Conservation (phyloP, 2,329 filamentous ascomycete species). For the Colletotrichum lindemuthianum region DNA sequence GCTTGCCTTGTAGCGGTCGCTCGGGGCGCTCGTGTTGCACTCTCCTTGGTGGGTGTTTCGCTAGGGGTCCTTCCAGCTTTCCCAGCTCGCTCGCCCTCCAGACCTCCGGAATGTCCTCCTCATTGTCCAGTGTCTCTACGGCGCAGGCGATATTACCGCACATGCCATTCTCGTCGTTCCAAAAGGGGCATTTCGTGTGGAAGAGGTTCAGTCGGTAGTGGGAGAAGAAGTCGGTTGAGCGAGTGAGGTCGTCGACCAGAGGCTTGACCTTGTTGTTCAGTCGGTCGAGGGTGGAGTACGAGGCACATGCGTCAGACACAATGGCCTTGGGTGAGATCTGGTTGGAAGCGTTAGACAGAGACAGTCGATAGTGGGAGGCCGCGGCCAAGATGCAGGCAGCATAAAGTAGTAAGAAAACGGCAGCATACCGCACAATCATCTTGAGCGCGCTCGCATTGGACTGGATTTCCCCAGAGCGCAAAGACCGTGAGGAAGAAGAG, state of each 20-base stretch:
- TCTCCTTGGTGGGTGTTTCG: slow-evolving; percentile 84
- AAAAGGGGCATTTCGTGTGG: slow-evolving; percentile 95
- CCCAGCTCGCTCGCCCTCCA: slow-evolving; percentile 94
- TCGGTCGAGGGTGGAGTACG: slow-evolving; percentile 87
- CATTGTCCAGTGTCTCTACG: slow-evolving; percentile 93
- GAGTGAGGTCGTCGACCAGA: slow-evolving; percentile 81
- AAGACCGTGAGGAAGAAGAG: slow-evolving; percentile 67
- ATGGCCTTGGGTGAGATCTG: slow-evolving; percentile 90
- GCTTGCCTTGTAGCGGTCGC: slow-evolving; percentile 80
- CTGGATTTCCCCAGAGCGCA: slow-evolving; percentile 62
- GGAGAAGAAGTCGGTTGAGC: slow-evolving; percentile 95
- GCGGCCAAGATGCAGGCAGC: slow-evolving; percentile 35
- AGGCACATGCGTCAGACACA: slow-evolving; percentile 93
- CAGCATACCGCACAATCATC: slow-evolving; percentile 65
- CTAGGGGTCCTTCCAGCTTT: slow-evolving; percentile 90
- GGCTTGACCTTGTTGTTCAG: slow-evolving; percentile 83
- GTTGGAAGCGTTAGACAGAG: slow-evolving; percentile 52
- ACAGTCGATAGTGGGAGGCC: slow-evolving; percentile 37
- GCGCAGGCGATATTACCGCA: slow-evolving; percentile 98
- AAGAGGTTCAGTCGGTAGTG: slow-evolving; percentile 96
- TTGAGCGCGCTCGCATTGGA: slow-evolving; percentile 55
- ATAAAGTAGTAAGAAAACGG: slow-evolving; percentile 36
- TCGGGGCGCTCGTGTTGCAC: slow-evolving; percentile 74
- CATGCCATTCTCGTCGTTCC: slow-evolving; percentile 91
- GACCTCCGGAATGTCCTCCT: slow-evolving; percentile 89